Percentiles rank a stretch among this genome's conserved stretches.
Evolutionary conservation across 768 basidiomycete genomes (phyloP).

Genomic region (Russula olivacea): DNA sequence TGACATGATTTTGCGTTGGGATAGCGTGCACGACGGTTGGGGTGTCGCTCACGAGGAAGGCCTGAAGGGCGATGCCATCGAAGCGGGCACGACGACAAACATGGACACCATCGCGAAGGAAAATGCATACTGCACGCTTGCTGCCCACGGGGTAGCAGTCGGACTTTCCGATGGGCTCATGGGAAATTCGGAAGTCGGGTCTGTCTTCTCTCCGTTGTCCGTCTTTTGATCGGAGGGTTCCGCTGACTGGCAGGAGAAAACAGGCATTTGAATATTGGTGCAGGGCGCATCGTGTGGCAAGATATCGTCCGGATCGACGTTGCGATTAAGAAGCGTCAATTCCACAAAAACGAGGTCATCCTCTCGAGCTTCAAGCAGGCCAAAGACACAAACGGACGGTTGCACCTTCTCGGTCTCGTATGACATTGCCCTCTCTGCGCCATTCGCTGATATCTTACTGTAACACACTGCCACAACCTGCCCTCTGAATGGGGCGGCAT

Average conservation of each 20-base stretch:
- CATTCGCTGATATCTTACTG: conserved; percentile 4
- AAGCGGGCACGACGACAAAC: conserved; percentile 73
- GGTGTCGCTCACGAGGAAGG: conserved; percentile 65
- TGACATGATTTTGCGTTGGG: neutral
- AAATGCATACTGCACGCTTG: conserved; percentile 63
- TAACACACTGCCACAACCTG: neutral
- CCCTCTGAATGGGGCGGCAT: neutral
- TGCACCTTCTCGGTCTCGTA: conserved; percentile 88
- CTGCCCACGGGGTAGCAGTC: conserved; percentile 87
- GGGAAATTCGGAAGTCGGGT: conserved; percentile 99
- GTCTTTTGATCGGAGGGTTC: neutral
- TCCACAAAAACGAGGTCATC: conserved; percentile 73
- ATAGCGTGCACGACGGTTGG: conserved; percentile 95
- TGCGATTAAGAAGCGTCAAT: conserved; percentile 80
- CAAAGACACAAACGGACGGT: conserved; percentile 73
- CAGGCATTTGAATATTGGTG: conserved; percentile 92
- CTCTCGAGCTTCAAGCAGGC: conserved; percentile 69
- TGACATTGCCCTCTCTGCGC: conserved; percentile 1
- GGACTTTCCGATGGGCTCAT: conserved; percentile 91
- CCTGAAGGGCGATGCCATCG: conserved; percentile 84
- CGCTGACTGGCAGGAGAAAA: conserved; percentile 6
- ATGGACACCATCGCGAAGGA: conserved; percentile 85
- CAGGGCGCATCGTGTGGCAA: conserved; percentile 94
- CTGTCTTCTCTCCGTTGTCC: conserved; percentile 30
- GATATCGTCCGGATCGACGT: conserved; percentile 96